phyloP scores from a whole-genome alignment of 305 asterid species.

The Salvia sclarea region DNA sequence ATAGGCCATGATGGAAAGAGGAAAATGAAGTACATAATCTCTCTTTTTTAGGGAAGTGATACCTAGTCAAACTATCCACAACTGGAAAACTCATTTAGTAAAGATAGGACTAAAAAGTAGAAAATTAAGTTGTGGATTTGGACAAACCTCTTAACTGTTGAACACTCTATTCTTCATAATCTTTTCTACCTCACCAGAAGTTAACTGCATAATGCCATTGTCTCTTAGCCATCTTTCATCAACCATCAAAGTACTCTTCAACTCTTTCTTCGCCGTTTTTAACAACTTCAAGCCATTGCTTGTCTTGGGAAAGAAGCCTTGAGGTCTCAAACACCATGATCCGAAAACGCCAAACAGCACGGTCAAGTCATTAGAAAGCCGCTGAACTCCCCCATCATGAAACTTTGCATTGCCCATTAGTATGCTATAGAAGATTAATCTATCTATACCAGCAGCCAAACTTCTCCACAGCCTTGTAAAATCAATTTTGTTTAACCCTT shows the following conservation, averaged over 20 bases:
- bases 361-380: constrained; percentile 65
- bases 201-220: constrained; percentile 67
- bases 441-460: constrained; percentile 71
- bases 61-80: neutral
- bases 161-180: constrained; percentile 67
- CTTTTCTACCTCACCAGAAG: constrained; percentile 59
- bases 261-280: constrained; percentile 50
- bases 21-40: neutral
- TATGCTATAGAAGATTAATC: constrained; percentile 52
- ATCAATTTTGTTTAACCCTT: constrained; percentile 58
- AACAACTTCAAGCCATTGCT: constrained; percentile 73
- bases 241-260: constrained; percentile 51
- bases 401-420: constrained; percentile 61
- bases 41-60: neutral
- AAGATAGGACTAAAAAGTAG: neutral
- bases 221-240: constrained; percentile 78
- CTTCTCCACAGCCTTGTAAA: constrained; percentile 84
- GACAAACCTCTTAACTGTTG: constrained; percentile 35
- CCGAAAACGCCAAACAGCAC: constrained; percentile 68
- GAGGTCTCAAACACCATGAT: constrained; percentile 85
- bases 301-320: constrained; percentile 87
- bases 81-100: neutral
- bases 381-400: constrained; percentile 65
- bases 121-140: neutral
- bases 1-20: no score